Conservation (phyloP, 495 filamentous ascomycete species). For the Penicillium crystallinum region DNA sequence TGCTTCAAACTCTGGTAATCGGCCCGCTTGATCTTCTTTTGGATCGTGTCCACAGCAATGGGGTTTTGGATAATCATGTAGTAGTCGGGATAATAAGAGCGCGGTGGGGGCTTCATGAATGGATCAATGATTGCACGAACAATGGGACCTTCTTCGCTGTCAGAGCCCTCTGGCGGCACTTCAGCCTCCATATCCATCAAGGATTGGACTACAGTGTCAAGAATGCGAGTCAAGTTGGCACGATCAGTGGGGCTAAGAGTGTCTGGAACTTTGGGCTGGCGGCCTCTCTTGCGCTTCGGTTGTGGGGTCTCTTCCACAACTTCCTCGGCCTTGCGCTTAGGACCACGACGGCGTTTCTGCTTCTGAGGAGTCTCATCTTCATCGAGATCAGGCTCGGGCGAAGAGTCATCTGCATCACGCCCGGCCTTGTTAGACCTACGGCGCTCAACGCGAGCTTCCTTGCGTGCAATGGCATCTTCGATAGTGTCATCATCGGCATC, state of each 20-base stretch:
- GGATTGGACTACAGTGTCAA: conserved; percentile 68
- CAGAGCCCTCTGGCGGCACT: conserved; percentile 52
- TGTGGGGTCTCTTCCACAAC: conserved; percentile 68
- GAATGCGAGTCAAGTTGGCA: conserved; percentile 62
- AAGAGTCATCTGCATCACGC: conserved; percentile 53
- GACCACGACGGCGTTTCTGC: conserved; percentile 73
- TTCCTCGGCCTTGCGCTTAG: conserved; percentile 84
- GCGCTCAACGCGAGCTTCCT: conserved; percentile 74
- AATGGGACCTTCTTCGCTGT: conserved; percentile 54
- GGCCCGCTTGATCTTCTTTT: conserved; percentile 87
- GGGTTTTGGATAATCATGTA: conserved; percentile 87
- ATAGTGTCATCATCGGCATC: conserved; percentile 93
- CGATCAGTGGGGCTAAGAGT: conserved; percentile 46
- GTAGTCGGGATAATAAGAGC: conserved; percentile 83
- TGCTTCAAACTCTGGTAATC: conserved; percentile 78
- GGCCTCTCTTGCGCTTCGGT: conserved; percentile 75
- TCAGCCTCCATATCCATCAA: conserved; percentile 72
- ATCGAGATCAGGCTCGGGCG: conserved; percentile 69
- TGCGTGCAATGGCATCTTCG: conserved; percentile 87
- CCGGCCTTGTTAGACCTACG: conserved; percentile 62
- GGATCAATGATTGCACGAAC: conserved; percentile 84
- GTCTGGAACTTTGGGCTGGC: conserved; percentile 60
- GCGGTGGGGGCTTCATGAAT: conserved; percentile 87
- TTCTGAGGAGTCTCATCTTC: conserved; percentile 67
- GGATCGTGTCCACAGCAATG: conserved; percentile 89